Base-by-base conservation (phyloP, 2,329 filamentous ascomycete genomes). In the Scopulariopsis brevicaulis region DNA sequence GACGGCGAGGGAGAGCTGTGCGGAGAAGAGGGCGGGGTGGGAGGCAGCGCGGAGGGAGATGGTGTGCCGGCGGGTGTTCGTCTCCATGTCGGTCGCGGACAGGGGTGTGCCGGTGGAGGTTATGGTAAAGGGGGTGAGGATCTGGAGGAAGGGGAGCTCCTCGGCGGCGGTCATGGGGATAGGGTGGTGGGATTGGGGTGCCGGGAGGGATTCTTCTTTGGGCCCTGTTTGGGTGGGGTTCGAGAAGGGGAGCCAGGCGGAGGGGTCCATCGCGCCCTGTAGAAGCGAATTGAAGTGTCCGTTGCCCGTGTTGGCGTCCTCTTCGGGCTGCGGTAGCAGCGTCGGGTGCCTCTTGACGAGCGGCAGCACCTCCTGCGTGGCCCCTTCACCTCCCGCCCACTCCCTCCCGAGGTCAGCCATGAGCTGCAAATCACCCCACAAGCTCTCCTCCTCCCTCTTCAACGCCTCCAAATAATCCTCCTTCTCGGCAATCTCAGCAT, bases 61-160 rank as follows among this genome's bases (percentile, higher is more conserved):
- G 4, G 71, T 68, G 63, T 87, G 83, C 2, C 74, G 74, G 59
- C 85, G 82, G 35, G 79, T 67, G 55, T 57, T 32, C 46, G 46
- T 8, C 18, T 52, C 20, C 0, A 77, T 60, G 0, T 74, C 70
- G 7, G 62, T 64, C 1, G 64, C 60, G 7, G 67, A 51, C 2
- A 81, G 64, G 0, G 79, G 68, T 0, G 74, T 70, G 15, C 83
- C 73, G 0, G 71, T 76, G 0, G 83, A 85, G 0, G 76, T 76
- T 59, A 88, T 84, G 0, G 74, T 74, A 15, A 94, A 77, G 0
- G 86, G 82, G 0, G 83, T 87, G 64, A 94, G 90, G 10, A 86
- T 76, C 53, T 86, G 81, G 0, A 92, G 75, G 62, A 86, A 90
- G 0, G 86, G 83, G 2, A 87, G 71, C 55, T 87, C 82, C 60